A percentile compares a stretch with the other conserved stretches of the same genome.
Evolutionary conservation across 345 rosid species (phyloP).

Genomic region (Euphorbia lathyris): DNA sequence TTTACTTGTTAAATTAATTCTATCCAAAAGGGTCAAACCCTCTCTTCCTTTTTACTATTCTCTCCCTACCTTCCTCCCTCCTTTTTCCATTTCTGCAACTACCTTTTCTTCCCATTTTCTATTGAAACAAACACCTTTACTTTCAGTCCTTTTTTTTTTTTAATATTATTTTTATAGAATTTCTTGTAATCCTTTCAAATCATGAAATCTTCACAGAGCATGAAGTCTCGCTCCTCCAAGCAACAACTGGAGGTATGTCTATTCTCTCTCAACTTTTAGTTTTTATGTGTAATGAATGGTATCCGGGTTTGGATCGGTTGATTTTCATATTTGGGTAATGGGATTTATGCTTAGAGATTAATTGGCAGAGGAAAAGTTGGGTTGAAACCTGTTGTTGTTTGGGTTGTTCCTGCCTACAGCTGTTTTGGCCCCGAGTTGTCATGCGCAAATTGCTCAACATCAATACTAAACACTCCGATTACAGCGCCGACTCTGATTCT

Average conservation of each 20-base stretch:
- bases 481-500: conserved; percentile 69
- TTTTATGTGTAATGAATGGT: neutral
- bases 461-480: conserved; percentile 57
- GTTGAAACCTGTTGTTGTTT: conserved; percentile 69
- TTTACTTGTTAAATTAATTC: too few species aligned
- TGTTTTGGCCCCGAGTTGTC: conserved; percentile 74
- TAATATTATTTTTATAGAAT: neutral
- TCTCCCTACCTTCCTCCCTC: too few species aligned
- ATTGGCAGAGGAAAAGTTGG: conserved; percentile 59
- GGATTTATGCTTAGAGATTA: conserved; percentile 18
- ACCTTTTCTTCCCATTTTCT: neutral
- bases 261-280: neutral
- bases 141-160: neutral
- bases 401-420: conserved; percentile 77
- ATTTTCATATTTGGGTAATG: neutral
- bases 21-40: neutral
- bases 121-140: neutral
- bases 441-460: conserved; percentile 86
- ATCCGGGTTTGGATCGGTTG: conserved; percentile 12
- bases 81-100: neutral
- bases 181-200: neutral
- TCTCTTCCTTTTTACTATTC: neutral
- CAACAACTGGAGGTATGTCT: conserved; percentile 42
- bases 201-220: conserved; percentile 24
- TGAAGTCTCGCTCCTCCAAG: conserved; percentile 39